Conservation (phyloP, 306 rosid species). For the Trichosanthes cucumerina region DNA sequence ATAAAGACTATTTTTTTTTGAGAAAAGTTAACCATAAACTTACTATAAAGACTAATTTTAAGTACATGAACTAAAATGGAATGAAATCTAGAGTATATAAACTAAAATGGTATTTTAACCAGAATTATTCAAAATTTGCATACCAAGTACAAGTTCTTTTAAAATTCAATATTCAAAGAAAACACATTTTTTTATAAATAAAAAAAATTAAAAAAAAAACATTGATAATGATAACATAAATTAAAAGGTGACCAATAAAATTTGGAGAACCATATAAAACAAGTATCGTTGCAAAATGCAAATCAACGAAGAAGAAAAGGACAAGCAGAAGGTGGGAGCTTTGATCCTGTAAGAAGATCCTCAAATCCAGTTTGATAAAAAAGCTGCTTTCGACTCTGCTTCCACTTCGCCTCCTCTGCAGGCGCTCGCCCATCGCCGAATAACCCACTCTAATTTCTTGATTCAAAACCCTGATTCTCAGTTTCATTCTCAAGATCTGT, state of each 20-base stretch:
- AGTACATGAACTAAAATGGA: no score
- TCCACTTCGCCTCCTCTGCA: not conserved
- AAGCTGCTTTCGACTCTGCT: not conserved
- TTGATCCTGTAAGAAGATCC: not conserved
- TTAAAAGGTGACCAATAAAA: not conserved
- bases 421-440: not conserved
- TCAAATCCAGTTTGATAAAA: not conserved
- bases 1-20: no score
- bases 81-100: no score
- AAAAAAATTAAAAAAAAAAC: not conserved
- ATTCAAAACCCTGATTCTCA: not conserved
- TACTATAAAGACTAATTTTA: no score
- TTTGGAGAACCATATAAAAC: not conserved
- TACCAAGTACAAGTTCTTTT: not conserved
- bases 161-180: not conserved
- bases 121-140: no score
- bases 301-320: not conserved
- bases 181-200: not conserved
- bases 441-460: not conserved
- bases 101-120: no score
- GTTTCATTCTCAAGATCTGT: conserved; percentile 32
- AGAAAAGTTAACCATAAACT: no score
- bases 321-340: not conserved
- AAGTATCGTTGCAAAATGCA: not conserved
- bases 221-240: not conserved